These are phyloP conservation scores for Microbotryum saponariae DNA, from an alignment of 1,284 basidiomycete genomes.

Conservation along the genomic window DNA sequence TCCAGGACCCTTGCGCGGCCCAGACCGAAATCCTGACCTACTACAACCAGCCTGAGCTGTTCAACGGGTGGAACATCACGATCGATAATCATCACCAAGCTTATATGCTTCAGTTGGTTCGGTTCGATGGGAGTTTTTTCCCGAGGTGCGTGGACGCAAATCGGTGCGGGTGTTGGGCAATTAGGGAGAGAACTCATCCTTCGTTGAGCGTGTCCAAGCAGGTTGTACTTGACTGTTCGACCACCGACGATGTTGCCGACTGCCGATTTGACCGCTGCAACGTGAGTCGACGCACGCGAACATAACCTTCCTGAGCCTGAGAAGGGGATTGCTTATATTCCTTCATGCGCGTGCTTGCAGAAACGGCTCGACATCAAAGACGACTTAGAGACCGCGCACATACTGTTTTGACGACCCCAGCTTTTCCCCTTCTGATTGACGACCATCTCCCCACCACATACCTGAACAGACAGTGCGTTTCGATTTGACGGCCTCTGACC, in stretches of 20 bases:
- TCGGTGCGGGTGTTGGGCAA: too few relatives aligned
- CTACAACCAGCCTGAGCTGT: conserved; percentile 53
- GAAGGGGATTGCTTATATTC: too few relatives aligned
- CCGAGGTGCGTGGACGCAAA: conserved; percentile 15
- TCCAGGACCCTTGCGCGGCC: conserved; percentile 82
- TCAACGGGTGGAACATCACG: conserved; percentile 55
- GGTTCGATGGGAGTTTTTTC: conserved; percentile 53
- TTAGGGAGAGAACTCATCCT: background rate
- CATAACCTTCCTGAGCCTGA: too few relatives aligned
- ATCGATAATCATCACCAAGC: conserved; percentile 50
- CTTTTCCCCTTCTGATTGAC: too few relatives aligned
- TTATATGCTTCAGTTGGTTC: conserved; percentile 57
- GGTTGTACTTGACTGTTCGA: conserved; percentile 26
- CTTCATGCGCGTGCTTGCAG: too few relatives aligned
- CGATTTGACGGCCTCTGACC: too few relatives aligned
- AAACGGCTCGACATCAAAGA: too few relatives aligned
- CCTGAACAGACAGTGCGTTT: too few relatives aligned
- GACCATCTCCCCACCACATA: too few relatives aligned
- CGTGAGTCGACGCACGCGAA: conserved; percentile 5
- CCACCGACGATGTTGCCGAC: conserved; percentile 33
- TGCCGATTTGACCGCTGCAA: conserved; percentile 15
- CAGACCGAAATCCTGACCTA: conserved; percentile 71
- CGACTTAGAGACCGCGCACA: too few relatives aligned
- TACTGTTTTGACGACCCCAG: too few relatives aligned
- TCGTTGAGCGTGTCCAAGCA: background rate